Evolutionary conservation across 495 filamentous ascomycete species (phyloP), one percentile per base, ranked within the genome.

Genomic region (Cercophora newfieldiana): DNA sequence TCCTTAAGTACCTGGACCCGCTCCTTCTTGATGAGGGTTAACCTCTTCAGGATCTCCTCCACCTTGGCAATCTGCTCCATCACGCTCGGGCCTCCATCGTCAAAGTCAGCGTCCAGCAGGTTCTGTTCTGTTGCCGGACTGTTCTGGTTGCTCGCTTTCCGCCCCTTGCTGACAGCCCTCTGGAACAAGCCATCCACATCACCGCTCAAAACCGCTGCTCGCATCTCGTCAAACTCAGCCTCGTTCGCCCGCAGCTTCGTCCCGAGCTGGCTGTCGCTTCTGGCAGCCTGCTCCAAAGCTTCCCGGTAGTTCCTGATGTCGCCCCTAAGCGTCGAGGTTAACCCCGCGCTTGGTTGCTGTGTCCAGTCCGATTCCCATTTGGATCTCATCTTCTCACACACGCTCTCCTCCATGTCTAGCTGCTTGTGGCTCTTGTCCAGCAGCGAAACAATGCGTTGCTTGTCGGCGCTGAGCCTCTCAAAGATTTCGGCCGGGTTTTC

Each of bases 361-460:
- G 91, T 97, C 95, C 95, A 99, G 53, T 97, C 95, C 12, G 81
- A 85, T 30, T 95, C 94, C 74, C 97, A 97, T 77, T 99, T 99
- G 2, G 93, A 96, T 58, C 95, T 87, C 95, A 99, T 99, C 82
- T 97, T 97, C 78, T 99, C 95, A 75, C 95, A 99, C 6, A 98
- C 93, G 62, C 91, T 95, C 79, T 97, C 96, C 76, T 99, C 95
- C 86, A 94, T 89, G 69, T 98, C 95, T 10, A 99, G 74, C 70
- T 94, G 90, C 71, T 95, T 96, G 48, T 86, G 89, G 71, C 91
- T 91, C 64, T 84, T 83, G 67, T 96, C 93, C 61, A 99, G 75
- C 8, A 89, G 82, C 2, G 84, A 77, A 8, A 89, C 71, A 8
- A 97, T 90, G 28, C 84, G 82, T 44, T 89, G 82, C 76, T 95